phyloP scores from a whole-genome alignment of 208 protist species.

The Leptomonas seymouri region DNA sequence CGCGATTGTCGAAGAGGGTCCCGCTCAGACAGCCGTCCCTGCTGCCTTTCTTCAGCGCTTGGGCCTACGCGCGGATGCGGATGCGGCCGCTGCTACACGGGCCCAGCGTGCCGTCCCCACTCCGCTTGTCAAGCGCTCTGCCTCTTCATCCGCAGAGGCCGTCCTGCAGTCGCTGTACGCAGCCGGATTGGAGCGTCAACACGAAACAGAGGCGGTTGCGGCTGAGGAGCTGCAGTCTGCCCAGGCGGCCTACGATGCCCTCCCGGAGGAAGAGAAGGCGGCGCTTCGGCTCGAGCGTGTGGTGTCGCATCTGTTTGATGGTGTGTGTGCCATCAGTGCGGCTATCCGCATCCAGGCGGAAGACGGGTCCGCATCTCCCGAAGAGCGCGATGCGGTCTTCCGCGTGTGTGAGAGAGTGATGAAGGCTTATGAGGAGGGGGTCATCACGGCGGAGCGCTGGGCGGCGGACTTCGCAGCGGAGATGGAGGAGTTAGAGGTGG shows the following conservation, averaged over 20 bases:
- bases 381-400: constrained; percentile 44
- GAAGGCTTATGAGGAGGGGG: constrained; percentile 10
- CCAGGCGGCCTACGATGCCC: constrained; percentile 32
- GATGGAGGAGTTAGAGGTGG: constrained; percentile 49
- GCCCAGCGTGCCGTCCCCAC: constrained; percentile 24
- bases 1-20: constrained; percentile 29
- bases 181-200: constrained; percentile 22
- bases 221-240: constrained; percentile 10
- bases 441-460: constrained; percentile 42
- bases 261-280: constrained; percentile 32
- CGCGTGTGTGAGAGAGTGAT: constrained; percentile 43
- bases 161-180: constrained; percentile 52
- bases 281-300: constrained; percentile 23
- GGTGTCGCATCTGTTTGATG: constrained; percentile 55
- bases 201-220: constrained; percentile 18
- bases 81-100: constrained; percentile 10
- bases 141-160: constrained; percentile 29
- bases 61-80: constrained; percentile 14
- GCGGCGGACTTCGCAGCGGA: constrained; percentile 46
- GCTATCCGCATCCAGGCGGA: constrained; percentile 54
- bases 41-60: constrained; percentile 25
- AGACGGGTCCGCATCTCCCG: constrained; percentile 11
- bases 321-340: constrained; percentile 57
- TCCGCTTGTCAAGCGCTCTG: constrained; percentile 15
- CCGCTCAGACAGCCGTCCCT: constrained; percentile 11